Evolutionary conservation across 177 flowering plant genomes (phyloP), one percentile per base, ranked within the genome.

Genomic region (Vitis hybrid): DNA sequence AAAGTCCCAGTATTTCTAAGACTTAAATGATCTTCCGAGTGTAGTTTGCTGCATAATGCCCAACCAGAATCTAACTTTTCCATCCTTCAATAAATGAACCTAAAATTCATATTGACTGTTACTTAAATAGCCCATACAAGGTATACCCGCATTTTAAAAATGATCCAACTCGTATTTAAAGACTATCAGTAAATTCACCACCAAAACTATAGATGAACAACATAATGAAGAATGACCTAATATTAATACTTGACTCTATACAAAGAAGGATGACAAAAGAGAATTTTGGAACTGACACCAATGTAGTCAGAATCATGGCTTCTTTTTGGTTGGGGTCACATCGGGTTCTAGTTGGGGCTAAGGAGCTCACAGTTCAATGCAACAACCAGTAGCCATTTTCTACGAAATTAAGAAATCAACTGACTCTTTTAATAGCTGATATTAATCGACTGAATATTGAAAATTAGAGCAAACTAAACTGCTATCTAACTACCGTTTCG

Each of bases 311-410:
- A 24, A 47, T 50, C 19, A 65, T 38, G 47, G 47, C 47, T 38
- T 7, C 47, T 38, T 38, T 5, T 38, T 38, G 47, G 31, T 28
- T 28, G 31, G 31, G 47, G 47, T 38, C 47, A 38, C 47, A 5
- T 38, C 47, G 47, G 22, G 17, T 22, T 17, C 31, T 49, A 55
- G 11, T 3, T 11, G 12, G 22, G 44, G 24, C 33, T 19, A 71
- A 44, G 49, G 55, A 54, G 53, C 59, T 70, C 19, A 56, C 44
- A 54, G 62, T 71, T 50, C 54, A 70, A 75, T 38, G 66, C 19
- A 28, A 54, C 58, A 3, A 62, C 56, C 58, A 62, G 51, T 65
- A 53, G 15, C 67, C 38, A 59, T 53, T 17, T 59, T 60, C 66
- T 20, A 52, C 67, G 22, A 54, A 47, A 15, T 62, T n/a, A 64